phyloP scores from a whole-genome alignment of 2,329 filamentous ascomycete species.

The Arachnomyces sp. region DNA sequence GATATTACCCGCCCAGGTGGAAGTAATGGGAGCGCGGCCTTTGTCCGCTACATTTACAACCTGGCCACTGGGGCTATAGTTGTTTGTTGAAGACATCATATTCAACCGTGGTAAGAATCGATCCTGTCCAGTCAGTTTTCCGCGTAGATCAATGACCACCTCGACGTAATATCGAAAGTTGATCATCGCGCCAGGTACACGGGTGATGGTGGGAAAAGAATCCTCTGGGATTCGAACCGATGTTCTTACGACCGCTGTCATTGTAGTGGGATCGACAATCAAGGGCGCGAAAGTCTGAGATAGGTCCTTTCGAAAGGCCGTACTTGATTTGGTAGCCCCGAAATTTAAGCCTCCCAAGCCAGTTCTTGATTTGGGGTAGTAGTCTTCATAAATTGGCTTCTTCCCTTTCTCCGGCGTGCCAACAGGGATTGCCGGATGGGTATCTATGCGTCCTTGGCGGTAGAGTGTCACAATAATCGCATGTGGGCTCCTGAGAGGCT shows the following conservation, averaged over 20 bases:
- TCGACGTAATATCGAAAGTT: slow-evolving; percentile 92
- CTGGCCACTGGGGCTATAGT: slow-evolving; percentile 36
- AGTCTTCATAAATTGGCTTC: slow-evolving; percentile 69
- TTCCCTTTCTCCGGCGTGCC: slow-evolving; percentile 57
- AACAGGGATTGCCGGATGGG: slow-evolving; percentile 56
- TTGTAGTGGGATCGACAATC: slow-evolving; percentile 72
- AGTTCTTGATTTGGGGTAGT: slow-evolving; percentile 78
- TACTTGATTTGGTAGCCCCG: slow-evolving; percentile 76
- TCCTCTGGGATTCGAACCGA: slow-evolving; percentile 83
- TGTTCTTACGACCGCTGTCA: slow-evolving; percentile 73
- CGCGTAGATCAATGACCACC: slow-evolving; percentile 84
- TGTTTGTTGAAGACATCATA: slow-evolving; percentile 42
- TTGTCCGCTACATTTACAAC: slow-evolving; percentile 25
- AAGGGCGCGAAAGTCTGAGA: slow-evolving; percentile 82
- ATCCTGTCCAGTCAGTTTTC: slow-evolving; percentile 71
- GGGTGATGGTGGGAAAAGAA: slow-evolving; percentile 82
- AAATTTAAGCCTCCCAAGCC: slow-evolving; percentile 80
- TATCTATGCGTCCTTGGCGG: slow-evolving; percentile 83
- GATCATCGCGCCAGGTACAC: slow-evolving; percentile 87
- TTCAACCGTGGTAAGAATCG: slow-evolving; percentile 52
- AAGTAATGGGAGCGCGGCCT: slow-evolving; percentile 28
- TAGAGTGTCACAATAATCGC: slow-evolving; percentile 91
- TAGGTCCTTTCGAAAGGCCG: slow-evolving; percentile 91
- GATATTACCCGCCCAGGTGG: slow-evolving; percentile 53
- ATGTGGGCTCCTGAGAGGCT: slow-evolving; percentile 80